Conservation (phyloP, 75 land plant species). For the Sequoia sempervirens region DNA sequence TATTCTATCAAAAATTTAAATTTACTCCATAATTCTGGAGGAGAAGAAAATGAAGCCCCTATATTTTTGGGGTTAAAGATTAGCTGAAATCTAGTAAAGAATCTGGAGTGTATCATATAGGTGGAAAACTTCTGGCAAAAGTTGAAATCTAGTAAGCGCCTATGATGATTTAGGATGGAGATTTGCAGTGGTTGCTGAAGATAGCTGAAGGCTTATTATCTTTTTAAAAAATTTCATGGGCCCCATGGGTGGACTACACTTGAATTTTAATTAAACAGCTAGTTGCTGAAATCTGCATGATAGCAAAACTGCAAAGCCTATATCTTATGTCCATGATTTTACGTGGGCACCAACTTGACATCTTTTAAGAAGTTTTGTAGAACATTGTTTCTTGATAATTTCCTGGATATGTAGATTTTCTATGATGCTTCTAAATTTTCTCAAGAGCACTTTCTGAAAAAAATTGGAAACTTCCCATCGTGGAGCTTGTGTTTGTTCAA, state of each 20-base stretch:
- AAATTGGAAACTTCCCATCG: background rate
- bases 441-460: background rate
- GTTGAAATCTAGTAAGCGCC: background rate
- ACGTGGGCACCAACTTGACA: too few species aligned
- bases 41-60: too few species aligned
- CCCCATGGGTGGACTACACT: background rate
- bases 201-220: background rate
- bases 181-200: background rate
- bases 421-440: background rate
- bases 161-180: background rate
- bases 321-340: too few species aligned
- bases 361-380: background rate
- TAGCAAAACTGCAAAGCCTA: background rate
- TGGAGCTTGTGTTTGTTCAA: background rate
- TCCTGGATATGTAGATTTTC: too few species aligned
- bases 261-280: background rate
- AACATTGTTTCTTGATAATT: background rate
- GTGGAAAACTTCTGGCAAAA: background rate
- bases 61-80: too few species aligned
- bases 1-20: too few species aligned
- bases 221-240: too few species aligned
- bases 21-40: too few species aligned
- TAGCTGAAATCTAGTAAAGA: background rate
- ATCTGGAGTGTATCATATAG: background rate
- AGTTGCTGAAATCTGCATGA: background rate